A percentile compares a stretch with the other conserved stretches of the same genome.
phyloP scores from a whole-genome alignment of 495 filamentous ascomycete species.

The Achaetomiella virescens region DNA sequence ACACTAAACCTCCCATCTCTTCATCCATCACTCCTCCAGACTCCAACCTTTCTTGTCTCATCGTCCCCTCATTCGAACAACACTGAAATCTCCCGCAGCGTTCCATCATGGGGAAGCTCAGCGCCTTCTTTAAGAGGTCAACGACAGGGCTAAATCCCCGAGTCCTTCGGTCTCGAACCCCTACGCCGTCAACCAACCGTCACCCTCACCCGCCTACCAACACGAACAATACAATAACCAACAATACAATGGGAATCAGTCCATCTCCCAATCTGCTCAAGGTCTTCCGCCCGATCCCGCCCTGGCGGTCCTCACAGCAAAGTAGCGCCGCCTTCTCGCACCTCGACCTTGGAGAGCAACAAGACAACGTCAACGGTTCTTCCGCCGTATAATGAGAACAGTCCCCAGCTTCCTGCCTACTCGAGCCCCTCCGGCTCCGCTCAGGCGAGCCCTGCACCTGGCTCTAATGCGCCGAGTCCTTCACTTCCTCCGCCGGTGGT shows the following conservation, averaged over 20 bases:
- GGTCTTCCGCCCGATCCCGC: conserved; percentile 17
- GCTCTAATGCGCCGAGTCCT: background rate
- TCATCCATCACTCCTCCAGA: background rate
- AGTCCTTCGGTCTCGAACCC: conserved; percentile 53
- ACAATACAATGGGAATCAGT: conserved; percentile 8
- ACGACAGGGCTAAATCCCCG: conserved; percentile 57
- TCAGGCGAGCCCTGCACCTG: background rate
- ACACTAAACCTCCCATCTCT: conserved; percentile 4
- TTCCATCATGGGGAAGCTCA: conserved; percentile 57
- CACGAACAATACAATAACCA: conserved; percentile 3
- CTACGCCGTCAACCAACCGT: conserved; percentile 50
- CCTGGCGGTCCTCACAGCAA: conserved; percentile 16
- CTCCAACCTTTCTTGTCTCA: background rate
- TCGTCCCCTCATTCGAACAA: background rate
- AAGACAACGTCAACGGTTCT: background rate
- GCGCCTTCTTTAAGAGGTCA: conserved; percentile 49
- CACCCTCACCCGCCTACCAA: conserved; percentile 22
- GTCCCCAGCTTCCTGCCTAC: background rate
- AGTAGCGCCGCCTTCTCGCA: conserved; percentile 3
- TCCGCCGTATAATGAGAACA: background rate
- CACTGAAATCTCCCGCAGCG: background rate
- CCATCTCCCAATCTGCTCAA: background rate
- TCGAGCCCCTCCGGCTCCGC: background rate
- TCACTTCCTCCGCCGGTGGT: background rate
- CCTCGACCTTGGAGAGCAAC: background rate